phyloP scores from a whole-genome alignment of 1,284 basidiomycete genomes.

The Tausonia pullulans region DNA sequence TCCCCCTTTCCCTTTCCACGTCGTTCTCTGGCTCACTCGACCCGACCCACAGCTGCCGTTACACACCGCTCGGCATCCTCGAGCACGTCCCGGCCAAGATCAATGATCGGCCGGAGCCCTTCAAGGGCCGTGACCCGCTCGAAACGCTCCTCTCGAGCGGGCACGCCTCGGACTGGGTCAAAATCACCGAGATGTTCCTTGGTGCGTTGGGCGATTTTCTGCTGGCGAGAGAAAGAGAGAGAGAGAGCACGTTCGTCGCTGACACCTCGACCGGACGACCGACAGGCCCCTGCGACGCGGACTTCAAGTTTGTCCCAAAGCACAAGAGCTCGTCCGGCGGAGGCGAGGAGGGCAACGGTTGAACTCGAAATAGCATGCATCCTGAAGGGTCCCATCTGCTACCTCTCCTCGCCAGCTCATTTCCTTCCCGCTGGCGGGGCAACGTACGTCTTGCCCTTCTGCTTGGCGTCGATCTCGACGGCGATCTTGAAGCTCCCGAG shows the following conservation, averaged over 20 bases:
- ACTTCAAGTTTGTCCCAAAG: slow-evolving; percentile 59
- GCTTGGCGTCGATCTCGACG: slow-evolving; percentile 46
- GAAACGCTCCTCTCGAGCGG: slow-evolving; percentile 37
- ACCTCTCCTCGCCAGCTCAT: too few relatives aligned
- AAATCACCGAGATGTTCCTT: slow-evolving; percentile 87
- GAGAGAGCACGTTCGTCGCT: too few relatives aligned
- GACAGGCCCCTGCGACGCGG: slow-evolving; percentile 47
- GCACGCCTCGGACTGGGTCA: slow-evolving; percentile 64
- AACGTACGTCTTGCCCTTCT: neutral
- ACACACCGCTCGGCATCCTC: slow-evolving; percentile 86
- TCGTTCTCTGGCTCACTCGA: slow-evolving; percentile 37
- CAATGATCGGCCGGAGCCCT: slow-evolving; percentile 83
- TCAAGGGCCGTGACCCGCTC: slow-evolving; percentile 73
- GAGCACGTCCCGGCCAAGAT: slow-evolving; percentile 69
- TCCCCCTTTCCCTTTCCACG: neutral
- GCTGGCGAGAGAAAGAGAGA: too few relatives aligned
- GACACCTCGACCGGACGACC: too few relatives aligned
- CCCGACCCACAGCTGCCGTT: slow-evolving; percentile 51
- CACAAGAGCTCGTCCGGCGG: slow-evolving; percentile 40
- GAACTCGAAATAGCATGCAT: neutral
- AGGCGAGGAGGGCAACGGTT: slow-evolving; percentile 43
- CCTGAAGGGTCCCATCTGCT: too few relatives aligned
- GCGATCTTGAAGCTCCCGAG: slow-evolving; percentile 89
- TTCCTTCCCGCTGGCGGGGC: too few relatives aligned
- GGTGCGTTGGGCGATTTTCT: slow-evolving; percentile 23